A percentile compares a stretch with the other conserved stretches of the same genome.
Conservation (phyloP, 306 rosid genomes). For the Mimosa bimucronata region DNA sequence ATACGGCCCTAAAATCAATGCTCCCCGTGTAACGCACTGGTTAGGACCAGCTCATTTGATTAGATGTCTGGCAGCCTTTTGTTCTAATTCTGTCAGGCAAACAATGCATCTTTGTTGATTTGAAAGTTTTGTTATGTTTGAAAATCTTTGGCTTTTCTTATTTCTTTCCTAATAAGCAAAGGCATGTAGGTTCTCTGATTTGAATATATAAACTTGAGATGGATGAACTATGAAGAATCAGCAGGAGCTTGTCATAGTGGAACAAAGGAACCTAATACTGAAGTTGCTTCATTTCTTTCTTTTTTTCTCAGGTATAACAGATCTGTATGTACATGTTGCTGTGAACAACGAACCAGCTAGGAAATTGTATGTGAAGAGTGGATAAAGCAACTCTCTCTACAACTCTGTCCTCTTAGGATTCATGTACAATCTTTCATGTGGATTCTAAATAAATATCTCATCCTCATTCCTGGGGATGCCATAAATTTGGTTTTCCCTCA, state of each 20-base stretch:
- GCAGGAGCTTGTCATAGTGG: too few relatives aligned
- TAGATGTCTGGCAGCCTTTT: conserved; percentile 6
- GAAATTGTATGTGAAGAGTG: conserved; percentile 77
- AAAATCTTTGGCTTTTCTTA: neutral
- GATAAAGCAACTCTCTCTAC: too few relatives aligned
- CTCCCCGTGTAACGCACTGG: too few relatives aligned
- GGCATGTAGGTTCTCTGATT: neutral
- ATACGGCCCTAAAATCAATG: too few relatives aligned
- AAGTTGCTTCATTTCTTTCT: neutral
- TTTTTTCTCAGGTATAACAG: conserved; percentile 72
- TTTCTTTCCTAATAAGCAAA: neutral
- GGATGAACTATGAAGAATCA: too few relatives aligned
- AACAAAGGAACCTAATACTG: neutral
- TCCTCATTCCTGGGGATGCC: conserved; percentile 51
- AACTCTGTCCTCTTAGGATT: too few relatives aligned
- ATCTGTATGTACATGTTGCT: conserved; percentile 93
- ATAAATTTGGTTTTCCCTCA: conserved; percentile 29
- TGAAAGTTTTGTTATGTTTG: neutral
- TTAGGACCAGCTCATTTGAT: conserved; percentile 30
- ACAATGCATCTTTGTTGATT: neutral
- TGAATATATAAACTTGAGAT: too few relatives aligned
- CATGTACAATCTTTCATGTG: too few relatives aligned
- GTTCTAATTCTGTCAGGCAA: neutral
- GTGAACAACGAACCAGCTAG: conserved; percentile 82
- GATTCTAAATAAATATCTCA: conserved; percentile 37